A percentile compares a stretch with the other conserved stretches of the same genome.
Evolutionary conservation across 208 protist genomes (phyloP).

Genomic region (Leishmania amazonensis): DNA sequence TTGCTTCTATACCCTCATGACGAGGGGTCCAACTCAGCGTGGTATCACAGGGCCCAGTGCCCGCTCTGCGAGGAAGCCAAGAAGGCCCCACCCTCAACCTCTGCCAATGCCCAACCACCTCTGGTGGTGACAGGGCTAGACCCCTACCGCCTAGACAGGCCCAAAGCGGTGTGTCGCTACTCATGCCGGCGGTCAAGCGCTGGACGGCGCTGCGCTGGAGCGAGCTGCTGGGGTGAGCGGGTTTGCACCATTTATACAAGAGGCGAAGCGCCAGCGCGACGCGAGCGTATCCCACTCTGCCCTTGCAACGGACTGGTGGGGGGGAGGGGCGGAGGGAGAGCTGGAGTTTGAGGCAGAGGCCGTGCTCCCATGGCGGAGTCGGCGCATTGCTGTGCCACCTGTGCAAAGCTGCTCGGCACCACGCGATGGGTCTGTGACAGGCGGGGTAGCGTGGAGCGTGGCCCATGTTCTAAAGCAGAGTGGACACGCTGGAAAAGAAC

Average conservation of each 20-base stretch:
- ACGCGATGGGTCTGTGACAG: not conserved
- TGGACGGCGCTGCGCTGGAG: not conserved
- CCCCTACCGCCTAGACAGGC: not conserved
- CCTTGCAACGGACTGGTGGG: not conserved
- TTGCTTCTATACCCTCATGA: not conserved
- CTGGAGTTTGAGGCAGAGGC: not conserved
- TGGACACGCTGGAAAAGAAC: not conserved
- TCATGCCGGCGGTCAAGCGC: not conserved
- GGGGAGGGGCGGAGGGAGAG: too few species aligned
- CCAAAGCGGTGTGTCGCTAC: not conserved
- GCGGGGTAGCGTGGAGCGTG: not conserved
- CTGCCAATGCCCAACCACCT: not conserved
- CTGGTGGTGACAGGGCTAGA: not conserved
- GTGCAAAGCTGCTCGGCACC: not conserved
- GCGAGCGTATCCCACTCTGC: not conserved
- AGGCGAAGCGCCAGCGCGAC: not conserved
- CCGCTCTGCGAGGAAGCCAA: not conserved
- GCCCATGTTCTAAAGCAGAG: not conserved
- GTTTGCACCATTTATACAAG: not conserved
- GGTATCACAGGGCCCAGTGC: not conserved
- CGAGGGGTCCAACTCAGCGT: too few species aligned
- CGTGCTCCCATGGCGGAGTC: not conserved
- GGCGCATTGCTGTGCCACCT: not conserved
- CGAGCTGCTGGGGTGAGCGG: not conserved
- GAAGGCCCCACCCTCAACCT: not conserved